A percentile compares a stretch with the other conserved stretches of the same genome.
Conservation (phyloP, 805 yeast species). For the Cyberlindnera saturnus region DNA sequence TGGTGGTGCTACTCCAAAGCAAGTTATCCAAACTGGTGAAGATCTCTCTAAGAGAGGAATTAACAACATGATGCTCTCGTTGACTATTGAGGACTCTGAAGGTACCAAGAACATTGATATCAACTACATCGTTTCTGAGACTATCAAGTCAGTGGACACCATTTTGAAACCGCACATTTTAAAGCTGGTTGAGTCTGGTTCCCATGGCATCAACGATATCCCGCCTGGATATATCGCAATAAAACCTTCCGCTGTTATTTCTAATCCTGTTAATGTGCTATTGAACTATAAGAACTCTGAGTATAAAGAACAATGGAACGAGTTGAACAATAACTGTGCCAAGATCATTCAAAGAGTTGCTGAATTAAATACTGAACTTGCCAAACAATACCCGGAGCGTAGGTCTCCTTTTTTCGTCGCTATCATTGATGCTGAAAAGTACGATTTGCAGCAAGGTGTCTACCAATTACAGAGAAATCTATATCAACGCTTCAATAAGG, state of each 20-base stretch:
- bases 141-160: slow-evolving; percentile 58
- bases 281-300: slow-evolving; percentile 52
- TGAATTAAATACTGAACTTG: slow-evolving; percentile 44
- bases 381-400: slow-evolving; percentile 53
- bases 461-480: slow-evolving; percentile 82
- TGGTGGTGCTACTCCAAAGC: slow-evolving; percentile 76
- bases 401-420: slow-evolving; percentile 66
- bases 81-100: slow-evolving; percentile 89
- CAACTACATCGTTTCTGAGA: slow-evolving; percentile 52
- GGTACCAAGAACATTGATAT: slow-evolving; percentile 62
- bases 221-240: slow-evolving; percentile 91
- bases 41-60: slow-evolving; percentile 68
- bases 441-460: slow-evolving; percentile 84
- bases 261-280: slow-evolving; percentile 70
- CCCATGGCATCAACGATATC: slow-evolving; percentile 50
- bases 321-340: slow-evolving; percentile 60
- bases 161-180: slow-evolving; percentile 70
- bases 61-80: slow-evolving; percentile 90
- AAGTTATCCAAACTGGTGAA: slow-evolving; percentile 67
- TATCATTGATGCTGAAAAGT: slow-evolving; percentile 89
- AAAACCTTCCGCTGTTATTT: slow-evolving; percentile 86
- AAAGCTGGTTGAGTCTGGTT: slow-evolving; percentile 40
- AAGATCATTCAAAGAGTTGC: slow-evolving; percentile 52
- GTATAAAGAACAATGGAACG: slow-evolving; percentile 45
- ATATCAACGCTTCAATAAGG: slow-evolving; percentile 65